phyloP scores from a whole-genome alignment of 2,329 filamentous ascomycete species.

The Beauveria pseudobassiana region DNA sequence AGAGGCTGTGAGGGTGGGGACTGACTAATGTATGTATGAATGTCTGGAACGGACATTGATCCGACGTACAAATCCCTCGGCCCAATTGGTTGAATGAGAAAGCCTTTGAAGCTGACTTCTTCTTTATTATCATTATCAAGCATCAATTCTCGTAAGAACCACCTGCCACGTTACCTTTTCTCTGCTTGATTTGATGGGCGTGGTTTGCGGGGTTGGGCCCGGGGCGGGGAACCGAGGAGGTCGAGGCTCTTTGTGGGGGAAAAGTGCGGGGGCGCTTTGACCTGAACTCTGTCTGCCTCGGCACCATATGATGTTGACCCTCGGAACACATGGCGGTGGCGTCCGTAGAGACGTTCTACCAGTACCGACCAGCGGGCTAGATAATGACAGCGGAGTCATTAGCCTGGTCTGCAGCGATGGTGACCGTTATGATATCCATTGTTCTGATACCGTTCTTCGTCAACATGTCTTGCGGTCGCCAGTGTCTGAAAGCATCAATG shows the following conservation, averaged over 20 bases:
- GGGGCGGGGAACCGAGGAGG: background rate
- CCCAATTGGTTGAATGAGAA: no score
- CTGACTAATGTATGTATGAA: no score
- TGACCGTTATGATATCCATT: background rate
- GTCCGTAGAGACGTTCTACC: background rate
- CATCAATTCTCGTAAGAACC: background rate
- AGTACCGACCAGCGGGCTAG: no score
- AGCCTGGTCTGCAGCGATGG: background rate
- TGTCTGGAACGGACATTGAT: no score
- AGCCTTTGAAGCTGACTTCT: background rate
- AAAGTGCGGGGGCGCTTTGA: conserved; percentile 5
- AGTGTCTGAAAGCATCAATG: no score
- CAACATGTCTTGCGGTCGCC: no score
- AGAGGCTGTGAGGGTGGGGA: no score
- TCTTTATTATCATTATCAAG: background rate
- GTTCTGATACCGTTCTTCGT: background rate
- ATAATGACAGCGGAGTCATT: no score
- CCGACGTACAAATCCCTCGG: no score
- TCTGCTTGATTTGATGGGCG: background rate
- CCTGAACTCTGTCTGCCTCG: background rate
- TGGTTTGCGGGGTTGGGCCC: background rate
- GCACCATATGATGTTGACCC: background rate
- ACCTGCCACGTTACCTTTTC: background rate
- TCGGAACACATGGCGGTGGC: conserved; percentile 7
- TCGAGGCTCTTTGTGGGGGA: conserved; percentile 9